Base-by-base conservation (phyloP, 2,329 filamentous ascomycete species). In the Triangularia setosa region DNA sequence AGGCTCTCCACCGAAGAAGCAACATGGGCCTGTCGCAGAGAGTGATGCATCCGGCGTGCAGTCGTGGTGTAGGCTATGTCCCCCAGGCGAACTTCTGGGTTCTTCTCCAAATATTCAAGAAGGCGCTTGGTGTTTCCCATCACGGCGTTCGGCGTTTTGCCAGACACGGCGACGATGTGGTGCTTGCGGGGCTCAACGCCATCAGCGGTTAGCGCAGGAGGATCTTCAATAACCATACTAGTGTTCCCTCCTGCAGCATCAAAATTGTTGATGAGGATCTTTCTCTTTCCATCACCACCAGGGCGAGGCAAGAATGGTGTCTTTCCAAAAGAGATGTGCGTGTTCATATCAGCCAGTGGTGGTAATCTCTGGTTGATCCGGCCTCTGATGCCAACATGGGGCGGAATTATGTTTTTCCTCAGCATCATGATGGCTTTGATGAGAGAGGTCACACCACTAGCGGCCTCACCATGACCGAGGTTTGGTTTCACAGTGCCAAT, bases 351-450 rank as follows among this genome's bases (percentile, higher is more conserved):
- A 12, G 48, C 61, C 14, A 67, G 53, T 6, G 58, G 59, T 7
- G 24, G 81, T 76, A 70, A 56, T 58, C 62, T 62, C 28, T 66
- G 56, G 58, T 68, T 66, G 64, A 70, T 67, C 63, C 61, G 56
- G n/a, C 62, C 63, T 59, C 69, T 68, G 54, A 72, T 68, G 12
- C 71, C 70, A 28, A 59, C 55, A 14, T 60, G 58, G 11, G 58
- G 58, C 23, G 62, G 62, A 3, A 69, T 68, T n/a, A n/a, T 60
- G 44, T 58, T 64, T 27, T 73, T 70, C 35, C 76, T 70, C 6
- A 77, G 67, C 2, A 73, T 70, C 40, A 72, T 55, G 11, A 73
- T 68, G 0, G 71, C 71, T 64, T 77, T 77, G 14, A 77, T 64
- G 9, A 77, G 63, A 2, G 73, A 72, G 21, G 75, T 71, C 0